A percentile compares a stretch with the other conserved stretches of the same genome.
These are phyloP conservation scores for Eutrema yunnanense DNA, from an alignment of 345 rosid genomes.

Conservation along the genomic window DNA sequence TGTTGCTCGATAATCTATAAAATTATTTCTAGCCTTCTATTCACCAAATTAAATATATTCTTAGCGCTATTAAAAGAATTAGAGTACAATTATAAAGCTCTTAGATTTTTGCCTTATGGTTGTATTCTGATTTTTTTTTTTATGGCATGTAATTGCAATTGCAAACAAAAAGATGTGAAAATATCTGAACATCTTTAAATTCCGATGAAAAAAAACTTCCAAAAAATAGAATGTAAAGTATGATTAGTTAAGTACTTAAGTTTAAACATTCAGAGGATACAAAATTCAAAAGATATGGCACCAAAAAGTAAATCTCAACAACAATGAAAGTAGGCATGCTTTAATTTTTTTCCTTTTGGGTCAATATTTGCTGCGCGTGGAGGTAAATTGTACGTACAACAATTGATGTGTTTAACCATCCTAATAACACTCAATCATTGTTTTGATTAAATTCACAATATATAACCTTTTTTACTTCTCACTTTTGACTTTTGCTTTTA, in stretches of 20 bases:
- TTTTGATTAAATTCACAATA: neutral
- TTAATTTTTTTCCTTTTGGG: slow-evolving; percentile 1
- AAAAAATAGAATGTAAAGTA: neutral
- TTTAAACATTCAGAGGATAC: slow-evolving; percentile 1
- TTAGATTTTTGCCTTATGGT: too few species aligned
- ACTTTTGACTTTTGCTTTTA: slow-evolving; percentile 21
- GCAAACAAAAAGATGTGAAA: too few species aligned
- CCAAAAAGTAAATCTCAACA: slow-evolving; percentile 19
- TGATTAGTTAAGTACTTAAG: neutral
- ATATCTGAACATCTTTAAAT: too few species aligned
- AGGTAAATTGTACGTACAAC: slow-evolving; percentile 15
- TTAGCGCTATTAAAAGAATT: too few species aligned
- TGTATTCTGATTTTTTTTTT: too few species aligned
- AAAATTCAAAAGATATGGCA: slow-evolving; percentile 13
- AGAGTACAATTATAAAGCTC: too few species aligned
- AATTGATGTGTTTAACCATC: slow-evolving; percentile 31
- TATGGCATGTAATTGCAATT: too few species aligned
- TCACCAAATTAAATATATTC: too few species aligned
- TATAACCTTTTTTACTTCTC: neutral
- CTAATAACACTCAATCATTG: slow-evolving; percentile 16
- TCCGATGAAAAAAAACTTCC: too few species aligned
- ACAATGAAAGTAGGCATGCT: slow-evolving; percentile 25
- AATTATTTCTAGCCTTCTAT: too few species aligned
- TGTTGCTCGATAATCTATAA: too few species aligned
- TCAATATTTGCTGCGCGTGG: slow-evolving; percentile 32